Base-by-base conservation (phyloP, 2,329 filamentous ascomycete genomes). In the Penicillium vulpinum region DNA sequence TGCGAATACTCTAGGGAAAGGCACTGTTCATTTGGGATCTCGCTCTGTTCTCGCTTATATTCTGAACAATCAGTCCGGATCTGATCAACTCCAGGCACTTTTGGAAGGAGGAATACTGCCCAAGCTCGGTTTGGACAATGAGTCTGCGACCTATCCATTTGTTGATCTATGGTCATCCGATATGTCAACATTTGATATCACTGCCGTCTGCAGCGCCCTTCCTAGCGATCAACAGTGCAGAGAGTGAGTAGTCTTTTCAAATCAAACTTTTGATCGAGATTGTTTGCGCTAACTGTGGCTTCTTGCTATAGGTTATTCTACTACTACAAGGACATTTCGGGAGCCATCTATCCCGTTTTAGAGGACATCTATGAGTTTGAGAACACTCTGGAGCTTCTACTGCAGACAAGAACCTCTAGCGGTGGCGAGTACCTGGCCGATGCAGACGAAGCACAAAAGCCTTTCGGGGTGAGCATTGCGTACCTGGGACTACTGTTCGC, bases 141-240 rank as follows among this genome's bases (percentile, higher is more conserved):
- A 87, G 64, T 84, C 81, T 36, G 83, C 83, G 4, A 87, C 84
- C 9, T 87, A 87, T 65, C 85, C 85, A 7, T 87, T 87, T 63
- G 83, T 87, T 28, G 85, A 87, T 65, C 72, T 87, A 3, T 87
- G 84, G 84, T 85, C 85, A 6, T 83, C 83, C 2, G 83, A 86
- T 55, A 83, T 81, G 48, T 84, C 82, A 1, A 76, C 83, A 6
- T 78, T 82, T 58, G 81, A 85, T 64, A 78, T 85, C 5, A 80
- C 77, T 56, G 83, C 85, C 51, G 77, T 87, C 2, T 83, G 82
- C 35, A 83, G 82, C 62, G 83, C 83, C 1, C 72, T 87, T 31
- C 85, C 85, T 0, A 80, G 75, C 58, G 85, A 87, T 64, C 74
- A 79, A 22, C 81, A 86, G 64, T 84, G 84, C 62, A 75, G 83